These are phyloP conservation scores for Juglanconis sp. DNA, from an alignment of 2,329 filamentous ascomycete genomes.

Conservation along the genomic window DNA sequence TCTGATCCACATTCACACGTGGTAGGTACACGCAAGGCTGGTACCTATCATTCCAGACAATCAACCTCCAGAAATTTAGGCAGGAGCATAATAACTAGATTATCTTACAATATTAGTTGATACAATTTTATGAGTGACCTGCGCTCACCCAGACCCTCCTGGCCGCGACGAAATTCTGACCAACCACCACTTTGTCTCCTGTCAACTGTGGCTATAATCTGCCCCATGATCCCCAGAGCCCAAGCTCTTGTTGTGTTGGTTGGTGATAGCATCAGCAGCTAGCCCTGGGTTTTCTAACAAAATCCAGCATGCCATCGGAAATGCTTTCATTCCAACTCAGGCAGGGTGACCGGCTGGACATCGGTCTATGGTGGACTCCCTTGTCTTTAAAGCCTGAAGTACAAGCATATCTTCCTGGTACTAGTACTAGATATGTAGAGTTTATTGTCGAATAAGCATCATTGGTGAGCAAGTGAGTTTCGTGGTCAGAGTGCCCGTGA, in stretches of 20 bases:
- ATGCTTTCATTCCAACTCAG: conserved; percentile 29
- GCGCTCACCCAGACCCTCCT: too few species aligned
- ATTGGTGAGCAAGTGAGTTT: conserved; percentile 24
- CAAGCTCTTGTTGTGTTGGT: too few species aligned
- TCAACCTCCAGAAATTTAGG: too few species aligned
- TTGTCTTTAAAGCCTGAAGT: conserved; percentile 24
- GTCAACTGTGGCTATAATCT: too few species aligned
- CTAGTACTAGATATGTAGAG: conserved; percentile 31
- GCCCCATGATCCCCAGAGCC: too few species aligned
- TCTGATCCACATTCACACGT: background rate
- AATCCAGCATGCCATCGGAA: conserved; percentile 23
- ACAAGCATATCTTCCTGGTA: conserved; percentile 31
- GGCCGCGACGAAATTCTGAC: too few species aligned
- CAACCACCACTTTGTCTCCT: too few species aligned
- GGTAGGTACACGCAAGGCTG: background rate
- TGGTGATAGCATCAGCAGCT: too few species aligned
- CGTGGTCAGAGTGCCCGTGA: conserved; percentile 19
- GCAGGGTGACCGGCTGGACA: conserved; percentile 27
- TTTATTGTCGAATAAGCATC: conserved; percentile 29
- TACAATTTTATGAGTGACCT: too few species aligned
- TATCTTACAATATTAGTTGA: too few species aligned
- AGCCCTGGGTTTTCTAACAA: conserved; percentile 10
- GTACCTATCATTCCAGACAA: too few species aligned
- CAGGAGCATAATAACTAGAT: too few species aligned
- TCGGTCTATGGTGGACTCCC: conserved; percentile 25